Evolutionary conservation across 2,329 filamentous ascomycete genomes (phyloP).

Genomic region (Aspergillus costaricaensis): DNA sequence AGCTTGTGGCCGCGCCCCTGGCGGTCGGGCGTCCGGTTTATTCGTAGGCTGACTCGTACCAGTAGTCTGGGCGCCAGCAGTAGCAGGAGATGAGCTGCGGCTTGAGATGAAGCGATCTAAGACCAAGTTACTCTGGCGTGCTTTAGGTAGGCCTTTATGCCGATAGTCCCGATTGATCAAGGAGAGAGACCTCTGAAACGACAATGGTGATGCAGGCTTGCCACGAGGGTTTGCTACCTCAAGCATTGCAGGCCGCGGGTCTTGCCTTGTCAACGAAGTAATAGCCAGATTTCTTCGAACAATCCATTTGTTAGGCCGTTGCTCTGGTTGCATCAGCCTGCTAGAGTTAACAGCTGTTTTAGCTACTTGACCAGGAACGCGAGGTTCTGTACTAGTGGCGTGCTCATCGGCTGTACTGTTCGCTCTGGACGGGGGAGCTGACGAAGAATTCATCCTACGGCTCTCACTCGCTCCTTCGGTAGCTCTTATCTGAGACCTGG

Average conservation of each 20-base stretch:
- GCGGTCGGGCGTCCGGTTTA: slow-evolving; percentile 13
- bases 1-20: slow-evolving; percentile 6
- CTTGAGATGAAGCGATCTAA: slow-evolving; percentile 41
- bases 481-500: slow-evolving; percentile 5
- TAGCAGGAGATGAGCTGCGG: slow-evolving; percentile 11
- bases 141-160: slow-evolving; percentile 18
- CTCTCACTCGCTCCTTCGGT: neutral
- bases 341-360: neutral
- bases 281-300: slow-evolving; percentile 37
- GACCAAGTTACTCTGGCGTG: slow-evolving; percentile 29
- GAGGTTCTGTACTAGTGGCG: neutral
- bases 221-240: slow-evolving; percentile 27
- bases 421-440: slow-evolving; percentile 3
- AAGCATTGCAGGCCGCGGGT: slow-evolving; percentile 37
- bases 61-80: neutral
- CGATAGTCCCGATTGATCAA: slow-evolving; percentile 35
- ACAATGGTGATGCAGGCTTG: slow-evolving; percentile 19
- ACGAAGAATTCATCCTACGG: neutral
- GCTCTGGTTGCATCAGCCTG: slow-evolving; percentile 17
- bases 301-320: slow-evolving; percentile 35
- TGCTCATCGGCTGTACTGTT: slow-evolving; percentile 9
- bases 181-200: slow-evolving; percentile 37
- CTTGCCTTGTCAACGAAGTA: slow-evolving; percentile 39
- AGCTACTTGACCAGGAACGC: slow-evolving; percentile 1
- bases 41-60: neutral